These are phyloP conservation scores for Mallotus nudiflorus DNA, from an alignment of 345 rosid species.

Conservation along the genomic window DNA sequence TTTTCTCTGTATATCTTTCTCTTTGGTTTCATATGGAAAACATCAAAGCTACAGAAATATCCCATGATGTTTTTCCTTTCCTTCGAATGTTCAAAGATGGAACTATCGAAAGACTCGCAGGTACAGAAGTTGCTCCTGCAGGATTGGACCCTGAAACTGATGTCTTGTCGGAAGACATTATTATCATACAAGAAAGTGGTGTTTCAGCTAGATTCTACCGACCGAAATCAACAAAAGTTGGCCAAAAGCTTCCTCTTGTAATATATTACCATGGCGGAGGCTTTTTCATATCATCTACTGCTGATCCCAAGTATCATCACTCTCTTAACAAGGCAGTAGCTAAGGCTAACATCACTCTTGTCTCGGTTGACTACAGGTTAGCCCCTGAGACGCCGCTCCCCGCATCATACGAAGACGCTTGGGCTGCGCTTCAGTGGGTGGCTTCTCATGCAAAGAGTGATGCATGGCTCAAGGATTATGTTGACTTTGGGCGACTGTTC, in stretches of 20 bases:
- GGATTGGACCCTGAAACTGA: conserved; percentile 57
- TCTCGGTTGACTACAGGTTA: conserved; percentile 67
- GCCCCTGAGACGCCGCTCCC: conserved; percentile 83
- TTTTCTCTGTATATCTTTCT: too few relatives aligned
- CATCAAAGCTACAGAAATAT: conserved; percentile 37
- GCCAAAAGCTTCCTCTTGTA: conserved; percentile 52
- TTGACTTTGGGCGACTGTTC: conserved; percentile 44
- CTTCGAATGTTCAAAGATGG: conserved; percentile 60
- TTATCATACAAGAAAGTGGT: conserved; percentile 45
- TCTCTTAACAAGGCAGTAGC: conserved; percentile 58
- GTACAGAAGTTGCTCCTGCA: conserved; percentile 48
- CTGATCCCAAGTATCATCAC: conserved; percentile 61
- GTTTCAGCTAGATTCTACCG: conserved; percentile 65
- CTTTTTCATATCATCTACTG: conserved; percentile 55
- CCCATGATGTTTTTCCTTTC: conserved; percentile 57
- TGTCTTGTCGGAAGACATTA: conserved; percentile 63
- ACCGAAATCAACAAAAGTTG: conserved; percentile 30
- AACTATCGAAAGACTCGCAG: conserved; percentile 53
- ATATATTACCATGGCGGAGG: conserved; percentile 87
- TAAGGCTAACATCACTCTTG: conserved; percentile 50
- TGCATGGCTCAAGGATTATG: conserved; percentile 56
- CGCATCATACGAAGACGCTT: conserved; percentile 63
- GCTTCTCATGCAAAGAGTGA: conserved; percentile 32
- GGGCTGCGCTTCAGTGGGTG: conserved; percentile 59
- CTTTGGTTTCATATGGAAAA: conserved; percentile 36